phyloP scores from a whole-genome alignment of 495 filamentous ascomycete species.

The Xanthoparmelia taractica region DNA sequence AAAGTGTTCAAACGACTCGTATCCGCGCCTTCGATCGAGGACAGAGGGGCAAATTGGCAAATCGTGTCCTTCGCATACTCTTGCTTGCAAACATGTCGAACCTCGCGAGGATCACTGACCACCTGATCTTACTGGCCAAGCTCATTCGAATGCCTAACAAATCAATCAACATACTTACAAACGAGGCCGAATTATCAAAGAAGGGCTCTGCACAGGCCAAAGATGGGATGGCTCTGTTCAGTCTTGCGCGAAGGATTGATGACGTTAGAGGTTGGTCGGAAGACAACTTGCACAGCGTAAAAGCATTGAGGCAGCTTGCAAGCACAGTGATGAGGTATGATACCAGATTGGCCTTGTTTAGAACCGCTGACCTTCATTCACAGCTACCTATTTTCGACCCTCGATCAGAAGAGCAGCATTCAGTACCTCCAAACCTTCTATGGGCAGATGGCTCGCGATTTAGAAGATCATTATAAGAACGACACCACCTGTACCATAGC shows the following conservation, averaged over 20 bases:
- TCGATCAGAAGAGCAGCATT: slow-evolving; percentile 8
- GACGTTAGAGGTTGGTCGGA: not conserved
- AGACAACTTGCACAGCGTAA: not conserved
- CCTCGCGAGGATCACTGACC: slow-evolving; percentile 2
- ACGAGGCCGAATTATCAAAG: not conserved
- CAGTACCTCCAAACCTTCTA: slow-evolving; percentile 15
- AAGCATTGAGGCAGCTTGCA: slow-evolving; percentile 9
- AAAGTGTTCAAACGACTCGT: slow-evolving; percentile 6
- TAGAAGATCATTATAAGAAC: slow-evolving; percentile 10
- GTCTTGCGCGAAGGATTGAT: slow-evolving; percentile 9
- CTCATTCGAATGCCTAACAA: slow-evolving; percentile 14
- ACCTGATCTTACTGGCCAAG: slow-evolving; percentile 14
- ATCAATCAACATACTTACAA: slow-evolving; percentile 6
- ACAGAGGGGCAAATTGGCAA: slow-evolving; percentile 13
- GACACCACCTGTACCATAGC: slow-evolving; percentile 1
- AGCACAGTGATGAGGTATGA: slow-evolving; percentile 10
- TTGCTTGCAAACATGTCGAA: slow-evolving; percentile 4
- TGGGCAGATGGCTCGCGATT: not conserved
- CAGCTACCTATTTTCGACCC: slow-evolving; percentile 18
- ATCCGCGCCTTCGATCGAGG: slow-evolving; percentile 3
- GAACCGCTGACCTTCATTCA: slow-evolving; percentile 1
- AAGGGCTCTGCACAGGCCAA: not conserved
- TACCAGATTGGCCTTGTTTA: not conserved
- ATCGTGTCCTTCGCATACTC: slow-evolving; percentile 17
- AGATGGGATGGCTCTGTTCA: slow-evolving; percentile 1